Evolutionary conservation across 495 filamentous ascomycete genomes (phyloP).

Genomic region (Lasiosphaeria miniovina): DNA sequence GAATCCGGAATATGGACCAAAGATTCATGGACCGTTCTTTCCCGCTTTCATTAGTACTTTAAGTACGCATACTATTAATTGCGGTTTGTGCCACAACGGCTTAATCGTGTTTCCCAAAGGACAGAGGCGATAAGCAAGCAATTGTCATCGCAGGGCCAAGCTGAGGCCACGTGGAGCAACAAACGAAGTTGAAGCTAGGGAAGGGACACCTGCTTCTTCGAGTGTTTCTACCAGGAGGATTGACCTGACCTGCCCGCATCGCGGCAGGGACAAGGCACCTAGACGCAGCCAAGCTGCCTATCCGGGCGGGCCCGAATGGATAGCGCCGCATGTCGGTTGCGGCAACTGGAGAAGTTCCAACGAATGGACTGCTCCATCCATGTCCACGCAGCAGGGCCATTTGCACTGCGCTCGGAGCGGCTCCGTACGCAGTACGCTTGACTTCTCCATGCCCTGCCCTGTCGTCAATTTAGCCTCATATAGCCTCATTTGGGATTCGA

Average conservation of each 20-base stretch:
- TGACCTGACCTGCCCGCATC: neutral
- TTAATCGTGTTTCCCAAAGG: too few relatives aligned
- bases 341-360: constrained; percentile 10
- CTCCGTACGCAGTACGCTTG: too few relatives aligned
- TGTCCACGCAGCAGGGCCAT: too few relatives aligned
- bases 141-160: neutral
- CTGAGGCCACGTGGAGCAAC: neutral
- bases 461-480: constrained; percentile 35
- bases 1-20: too few relatives aligned
- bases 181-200: neutral
- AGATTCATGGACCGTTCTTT: too few relatives aligned
- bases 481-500: constrained; percentile 27
- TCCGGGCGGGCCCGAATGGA: constrained; percentile 1
- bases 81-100: too few relatives aligned
- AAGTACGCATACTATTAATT: too few relatives aligned
- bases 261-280: neutral
- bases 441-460: constrained; percentile 2
- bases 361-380: too few relatives aligned
- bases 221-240: too few relatives aligned
- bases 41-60: too few relatives aligned
- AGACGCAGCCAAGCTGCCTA: neutral
- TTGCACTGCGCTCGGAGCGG: too few relatives aligned
- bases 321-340: neutral
- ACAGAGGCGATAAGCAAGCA: neutral
- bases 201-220: neutral